A percentile compares a stretch with the other conserved stretches of the same genome.
Conservation (phyloP, 2,329 filamentous ascomycete species). For the Phaeoacremonium minimum region DNA sequence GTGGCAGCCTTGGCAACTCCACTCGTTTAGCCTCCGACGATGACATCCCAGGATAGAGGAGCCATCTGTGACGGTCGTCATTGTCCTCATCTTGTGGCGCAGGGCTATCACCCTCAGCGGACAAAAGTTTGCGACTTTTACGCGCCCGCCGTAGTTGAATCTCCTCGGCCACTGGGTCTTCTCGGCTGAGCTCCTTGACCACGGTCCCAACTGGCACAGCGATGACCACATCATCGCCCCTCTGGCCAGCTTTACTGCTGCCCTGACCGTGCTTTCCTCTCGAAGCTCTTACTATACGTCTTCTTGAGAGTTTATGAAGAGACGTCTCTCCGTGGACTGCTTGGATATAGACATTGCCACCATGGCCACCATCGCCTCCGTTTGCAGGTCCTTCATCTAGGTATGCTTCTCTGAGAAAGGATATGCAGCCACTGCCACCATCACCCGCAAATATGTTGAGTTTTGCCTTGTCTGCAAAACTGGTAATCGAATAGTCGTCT, state of each 20-base stretch:
- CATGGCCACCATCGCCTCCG: conserved; percentile 88
- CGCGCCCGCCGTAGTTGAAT: conserved; percentile 26
- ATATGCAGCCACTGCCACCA: conserved; percentile 90
- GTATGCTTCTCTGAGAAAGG: conserved; percentile 89
- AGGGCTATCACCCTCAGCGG: conserved; percentile 30
- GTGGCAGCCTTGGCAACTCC: conserved; percentile 45
- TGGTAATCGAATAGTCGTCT: conserved; percentile 76
- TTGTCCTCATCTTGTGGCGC: conserved; percentile 36
- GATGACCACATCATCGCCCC: conserved; percentile 83
- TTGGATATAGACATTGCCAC: conserved; percentile 92
- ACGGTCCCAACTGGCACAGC: conserved; percentile 92
- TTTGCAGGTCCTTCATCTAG: conserved; percentile 86
- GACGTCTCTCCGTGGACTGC: conserved; percentile 88
- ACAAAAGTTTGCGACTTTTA: conserved; percentile 11
- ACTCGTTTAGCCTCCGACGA: conserved; percentile 61
- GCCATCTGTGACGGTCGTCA: conserved; percentile 66
- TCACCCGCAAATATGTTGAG: conserved; percentile 73
- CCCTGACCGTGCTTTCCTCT: conserved; percentile 76
- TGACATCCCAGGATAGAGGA: conserved; percentile 76
- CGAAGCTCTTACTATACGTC: conserved; percentile 69
- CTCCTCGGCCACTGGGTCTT: conserved; percentile 73
- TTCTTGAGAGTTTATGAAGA: conserved; percentile 81
- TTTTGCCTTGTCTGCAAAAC: conserved; percentile 82
- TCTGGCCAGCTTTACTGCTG: conserved; percentile 66
- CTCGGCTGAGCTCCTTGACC: conserved; percentile 73